Evolutionary conservation across 2,329 filamentous ascomycete species (phyloP).

Genomic region (Botrytis byssoidea): DNA sequence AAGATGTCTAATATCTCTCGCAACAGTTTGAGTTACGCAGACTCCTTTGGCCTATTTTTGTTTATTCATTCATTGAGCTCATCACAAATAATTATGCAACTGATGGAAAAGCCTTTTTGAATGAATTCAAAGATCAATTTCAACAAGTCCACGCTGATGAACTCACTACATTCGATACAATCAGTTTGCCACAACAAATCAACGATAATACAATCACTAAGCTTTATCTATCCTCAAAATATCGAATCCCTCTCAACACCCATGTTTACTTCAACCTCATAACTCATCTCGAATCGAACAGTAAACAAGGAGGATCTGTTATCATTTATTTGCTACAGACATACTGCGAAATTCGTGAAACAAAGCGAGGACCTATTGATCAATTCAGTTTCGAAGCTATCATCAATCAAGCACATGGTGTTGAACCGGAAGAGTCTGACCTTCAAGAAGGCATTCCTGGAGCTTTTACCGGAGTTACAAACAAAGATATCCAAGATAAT

Average conservation of each 20-base stretch:
- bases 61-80: constrained; percentile 86
- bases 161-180: constrained; percentile 68
- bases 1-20: not conserved
- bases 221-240: constrained; percentile 82
- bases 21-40: constrained; percentile 78
- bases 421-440: constrained; percentile 59
- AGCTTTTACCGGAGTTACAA: constrained; percentile 58
- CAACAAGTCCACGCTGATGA: constrained; percentile 78
- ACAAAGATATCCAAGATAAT: constrained; percentile 59
- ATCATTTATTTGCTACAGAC: constrained; percentile 70
- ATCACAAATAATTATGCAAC: constrained; percentile 67
- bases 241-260: constrained; percentile 83
- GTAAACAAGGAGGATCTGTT: constrained; percentile 74
- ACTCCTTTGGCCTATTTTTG: constrained; percentile 88
- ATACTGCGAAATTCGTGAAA: constrained; percentile 58
- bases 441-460: constrained; percentile 63
- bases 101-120: constrained; percentile 72
- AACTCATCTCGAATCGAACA: constrained; percentile 85
- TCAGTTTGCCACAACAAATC: constrained; percentile 76
- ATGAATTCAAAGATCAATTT: constrained; percentile 67
- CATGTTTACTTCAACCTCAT: constrained; percentile 80
- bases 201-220: constrained; percentile 74
- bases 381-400: constrained; percentile 63
- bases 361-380: constrained; percentile 60
- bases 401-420: constrained; percentile 55